A percentile compares a stretch with the other conserved stretches of the same genome.
Conservation (phyloP, 2,329 filamentous ascomycete genomes). For the Penicillium sp. region DNA sequence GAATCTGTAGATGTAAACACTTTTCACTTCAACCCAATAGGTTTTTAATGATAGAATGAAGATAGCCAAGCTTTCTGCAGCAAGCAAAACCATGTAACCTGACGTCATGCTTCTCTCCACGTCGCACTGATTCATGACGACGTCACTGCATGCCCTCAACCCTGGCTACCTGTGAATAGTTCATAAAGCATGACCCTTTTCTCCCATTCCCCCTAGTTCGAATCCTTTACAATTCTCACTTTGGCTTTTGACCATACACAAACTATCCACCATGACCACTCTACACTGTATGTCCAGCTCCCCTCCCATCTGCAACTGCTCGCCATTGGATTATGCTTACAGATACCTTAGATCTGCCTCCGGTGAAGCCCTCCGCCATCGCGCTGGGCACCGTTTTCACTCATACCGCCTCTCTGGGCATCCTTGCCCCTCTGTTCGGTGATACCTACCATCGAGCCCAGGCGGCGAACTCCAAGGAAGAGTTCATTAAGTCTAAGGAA, state of each 20-base stretch:
- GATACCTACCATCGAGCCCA: conserved; percentile 91
- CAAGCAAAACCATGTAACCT: background rate
- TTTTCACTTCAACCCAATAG: background rate
- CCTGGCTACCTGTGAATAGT: background rate
- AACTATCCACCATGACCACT: conserved; percentile 49
- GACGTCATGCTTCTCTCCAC: conserved; percentile 14
- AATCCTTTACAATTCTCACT: background rate
- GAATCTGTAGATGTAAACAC: background rate
- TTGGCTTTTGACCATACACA: no score
- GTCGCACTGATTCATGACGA: conserved; percentile 27
- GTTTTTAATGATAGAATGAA: background rate
- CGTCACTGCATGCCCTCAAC: conserved; percentile 20
- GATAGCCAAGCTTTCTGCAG: background rate
- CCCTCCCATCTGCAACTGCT: no score
- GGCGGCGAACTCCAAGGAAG: conserved; percentile 87
- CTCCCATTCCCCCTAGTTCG: background rate
- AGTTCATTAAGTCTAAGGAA: conserved; percentile 92
- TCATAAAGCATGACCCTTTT: conserved; percentile 7
- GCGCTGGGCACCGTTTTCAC: conserved; percentile 94
- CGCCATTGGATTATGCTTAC: no score
- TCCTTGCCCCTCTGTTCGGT: conserved; percentile 85
- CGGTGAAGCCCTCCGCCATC: conserved; percentile 97
- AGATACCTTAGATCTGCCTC: conserved; percentile 64
- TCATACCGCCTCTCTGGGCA: conserved; percentile 81
- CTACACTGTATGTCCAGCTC: conserved; percentile 50